A percentile compares a stretch with the other conserved stretches of the same genome.
phyloP scores from a whole-genome alignment of 1,139 yeast genomes.

The Taphrina deformans region DNA sequence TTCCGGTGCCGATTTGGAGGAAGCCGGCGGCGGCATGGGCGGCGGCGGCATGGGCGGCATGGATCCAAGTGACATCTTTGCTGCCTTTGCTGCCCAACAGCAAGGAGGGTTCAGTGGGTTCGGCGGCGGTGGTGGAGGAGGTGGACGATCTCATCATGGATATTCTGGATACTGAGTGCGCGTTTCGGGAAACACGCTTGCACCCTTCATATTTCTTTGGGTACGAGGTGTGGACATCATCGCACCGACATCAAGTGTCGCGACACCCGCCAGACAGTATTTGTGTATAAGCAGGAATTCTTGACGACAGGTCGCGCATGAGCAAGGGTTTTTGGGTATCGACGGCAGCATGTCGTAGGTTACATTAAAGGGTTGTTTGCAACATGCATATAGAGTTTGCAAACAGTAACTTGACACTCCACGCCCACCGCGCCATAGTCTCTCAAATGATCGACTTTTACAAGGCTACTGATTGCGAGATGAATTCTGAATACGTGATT shows the following conservation, averaged over 20 bases:
- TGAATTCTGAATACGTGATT: neutral
- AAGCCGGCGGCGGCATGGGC: slow-evolving; percentile 57
- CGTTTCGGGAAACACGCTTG: neutral
- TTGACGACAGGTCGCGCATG: too few species aligned
- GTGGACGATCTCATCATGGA: slow-evolving; percentile 20
- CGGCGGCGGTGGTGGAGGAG: slow-evolving; percentile 9
- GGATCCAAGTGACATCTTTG: slow-evolving; percentile 41
- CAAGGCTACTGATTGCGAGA: neutral
- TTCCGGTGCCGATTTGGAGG: slow-evolving; percentile 60
- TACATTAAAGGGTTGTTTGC: neutral
- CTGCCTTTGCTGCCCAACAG: slow-evolving; percentile 13
- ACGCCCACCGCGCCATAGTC: too few species aligned
- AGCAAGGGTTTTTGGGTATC: too few species aligned
- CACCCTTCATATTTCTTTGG: neutral
- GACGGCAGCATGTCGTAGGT: too few species aligned
- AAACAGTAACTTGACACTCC: too few species aligned
- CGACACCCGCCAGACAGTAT: too few species aligned
- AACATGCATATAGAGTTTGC: neutral
- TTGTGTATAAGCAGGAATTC: too few species aligned
- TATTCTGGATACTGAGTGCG: neutral
- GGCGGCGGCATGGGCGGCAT: slow-evolving; percentile 77
- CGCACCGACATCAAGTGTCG: too few species aligned
- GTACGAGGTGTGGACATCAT: too few species aligned
- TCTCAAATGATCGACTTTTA: too few species aligned
- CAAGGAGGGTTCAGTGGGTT: slow-evolving; percentile 19